Conservation (phyloP, 2,329 filamentous ascomycete genomes). For the Ceratocystis alfenasii region DNA sequence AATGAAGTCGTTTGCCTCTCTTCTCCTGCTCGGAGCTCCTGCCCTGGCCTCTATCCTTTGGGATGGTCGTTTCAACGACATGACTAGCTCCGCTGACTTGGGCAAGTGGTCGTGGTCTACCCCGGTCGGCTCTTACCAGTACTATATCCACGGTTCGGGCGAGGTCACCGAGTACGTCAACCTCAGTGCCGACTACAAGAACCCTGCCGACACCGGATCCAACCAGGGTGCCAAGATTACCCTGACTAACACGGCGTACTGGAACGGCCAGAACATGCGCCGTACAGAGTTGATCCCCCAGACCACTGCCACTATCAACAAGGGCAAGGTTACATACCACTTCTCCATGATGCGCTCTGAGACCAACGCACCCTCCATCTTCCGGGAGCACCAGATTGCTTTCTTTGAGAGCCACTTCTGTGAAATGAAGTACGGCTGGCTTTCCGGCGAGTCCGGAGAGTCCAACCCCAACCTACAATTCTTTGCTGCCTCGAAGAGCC, state of each 20-base stretch:
- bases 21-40: conserved; percentile 16
- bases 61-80: conserved; percentile 55
- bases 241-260: conserved; percentile 51
- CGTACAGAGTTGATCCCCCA: conserved; percentile 63
- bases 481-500: conserved; percentile 46
- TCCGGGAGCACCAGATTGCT: conserved; percentile 54
- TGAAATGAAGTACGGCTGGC: conserved; percentile 58
- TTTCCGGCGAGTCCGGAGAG: conserved; percentile 36
- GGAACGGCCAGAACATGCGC: conserved; percentile 62
- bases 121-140: conserved; percentile 59
- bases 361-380: conserved; percentile 48
- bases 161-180: conserved; percentile 48
- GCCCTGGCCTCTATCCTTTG: conserved; percentile 36
- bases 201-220: conserved; percentile 49
- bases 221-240: conserved; percentile 57
- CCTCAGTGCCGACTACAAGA: conserved; percentile 49
- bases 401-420: conserved; percentile 62
- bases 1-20: conserved; percentile 21
- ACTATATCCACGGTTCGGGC: conserved; percentile 59
- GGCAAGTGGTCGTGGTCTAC: conserved; percentile 55
- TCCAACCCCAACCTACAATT: conserved; percentile 47
- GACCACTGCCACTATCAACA: conserved; percentile 51
- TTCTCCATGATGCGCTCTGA: conserved; percentile 52
- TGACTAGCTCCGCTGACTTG: conserved; percentile 42
- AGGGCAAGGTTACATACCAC: conserved; percentile 59